Evolutionary conservation across 495 filamentous ascomycete species (phyloP), one percentile per base, ranked within the genome.

Genomic region (Pyronema domesticum): DNA sequence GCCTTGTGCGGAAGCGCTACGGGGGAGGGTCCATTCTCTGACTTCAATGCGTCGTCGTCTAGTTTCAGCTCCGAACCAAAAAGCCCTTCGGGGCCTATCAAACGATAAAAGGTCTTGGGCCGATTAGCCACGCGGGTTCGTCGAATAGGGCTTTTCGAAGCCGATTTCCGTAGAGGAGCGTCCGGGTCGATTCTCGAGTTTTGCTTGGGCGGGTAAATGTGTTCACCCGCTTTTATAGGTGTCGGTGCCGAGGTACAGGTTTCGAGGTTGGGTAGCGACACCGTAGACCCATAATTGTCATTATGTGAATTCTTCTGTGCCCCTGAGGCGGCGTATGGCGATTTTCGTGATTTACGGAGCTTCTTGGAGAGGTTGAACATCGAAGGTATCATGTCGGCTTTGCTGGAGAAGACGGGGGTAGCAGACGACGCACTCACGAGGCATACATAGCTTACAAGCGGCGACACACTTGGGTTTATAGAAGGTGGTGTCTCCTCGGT

Each of bases 1-100:
- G 52, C 52, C 42, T 54, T 54, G n/a, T 54, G 52, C 23, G 52
- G 52, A 7, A 54, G 30, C n/a, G 52, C 52, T 7, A 54, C 42
- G 10, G 52, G 52, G 9, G 52, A 54, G 3, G 50, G 35, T 37
- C 35, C 14, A 43, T 43, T 53, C 15, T 47, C 45, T 15, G 19
- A 47, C 18, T 13, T 13, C 39, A 47, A 47, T 47, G 13, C 39
- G 13, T 11, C 45, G 11, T 47, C 14, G 10, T 23, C 10, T 30
- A 18, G 19, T 14, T 30, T 18, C 45, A 17, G 3, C 18, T 15
- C 45, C 18, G 45, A 23, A 15, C 45, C 11, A 19, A 33, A 51
- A 51, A n/a, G 18, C 18, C 11, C 37, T 2, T 40, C 50, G 37
- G 50, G 9, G 19, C 50, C 50, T n/a, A 53, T 9, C 14, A 53